A percentile compares a stretch with the other conserved stretches of the same genome.
phyloP scores from a whole-genome alignment of 106 monocot species.

The Chionographis japonica region DNA sequence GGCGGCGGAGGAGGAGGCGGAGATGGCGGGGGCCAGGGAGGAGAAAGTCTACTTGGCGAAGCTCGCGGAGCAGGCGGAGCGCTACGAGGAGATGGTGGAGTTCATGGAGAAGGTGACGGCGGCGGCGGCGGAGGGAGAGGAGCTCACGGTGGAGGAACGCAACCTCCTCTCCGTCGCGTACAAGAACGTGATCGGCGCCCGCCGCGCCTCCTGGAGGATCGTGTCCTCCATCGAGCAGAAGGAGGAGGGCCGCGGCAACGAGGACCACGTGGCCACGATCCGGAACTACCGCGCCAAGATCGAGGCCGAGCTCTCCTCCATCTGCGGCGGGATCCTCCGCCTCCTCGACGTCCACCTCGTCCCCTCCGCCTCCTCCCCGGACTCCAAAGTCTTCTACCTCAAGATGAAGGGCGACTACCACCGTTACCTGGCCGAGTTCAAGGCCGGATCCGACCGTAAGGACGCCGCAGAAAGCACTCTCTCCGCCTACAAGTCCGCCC shows the following conservation, averaged over 20 bases:
- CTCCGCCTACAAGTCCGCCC: slow-evolving; percentile 8
- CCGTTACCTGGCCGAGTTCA: slow-evolving; percentile 14
- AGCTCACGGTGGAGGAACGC: slow-evolving; percentile 15
- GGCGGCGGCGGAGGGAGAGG: slow-evolving; percentile 1
- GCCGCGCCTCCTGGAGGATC: slow-evolving; percentile 13
- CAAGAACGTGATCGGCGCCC: slow-evolving; percentile 12
- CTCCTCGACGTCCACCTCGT: slow-evolving; percentile 5
- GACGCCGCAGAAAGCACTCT: slow-evolving; percentile 7
- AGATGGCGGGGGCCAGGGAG: too few relatives aligned
- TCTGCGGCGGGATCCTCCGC: slow-evolving; percentile 10
- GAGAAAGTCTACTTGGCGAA: slow-evolving; percentile 9
- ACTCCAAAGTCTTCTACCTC: slow-evolving; percentile 14
- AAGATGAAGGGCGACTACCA: slow-evolving; percentile 16
- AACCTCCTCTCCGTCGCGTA: slow-evolving; percentile 12
- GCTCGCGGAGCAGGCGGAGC: slow-evolving; percentile 12
- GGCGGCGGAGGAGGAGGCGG: too few relatives aligned
- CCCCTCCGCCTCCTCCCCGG: slow-evolving; percentile 2
- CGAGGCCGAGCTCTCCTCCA: slow-evolving; percentile 8
- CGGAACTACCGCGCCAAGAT: slow-evolving; percentile 9
- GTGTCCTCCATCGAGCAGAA: slow-evolving; percentile 12
- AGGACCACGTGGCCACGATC: slow-evolving; percentile 3
- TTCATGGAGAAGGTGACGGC: slow-evolving; percentile 11
- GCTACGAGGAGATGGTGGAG: slow-evolving; percentile 17
- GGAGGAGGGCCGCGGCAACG: slow-evolving; percentile 16
- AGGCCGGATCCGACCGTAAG: slow-evolving; percentile 14